phyloP scores from a whole-genome alignment of 2,329 filamentous ascomycete species.

The Cladosporium sp. region DNA sequence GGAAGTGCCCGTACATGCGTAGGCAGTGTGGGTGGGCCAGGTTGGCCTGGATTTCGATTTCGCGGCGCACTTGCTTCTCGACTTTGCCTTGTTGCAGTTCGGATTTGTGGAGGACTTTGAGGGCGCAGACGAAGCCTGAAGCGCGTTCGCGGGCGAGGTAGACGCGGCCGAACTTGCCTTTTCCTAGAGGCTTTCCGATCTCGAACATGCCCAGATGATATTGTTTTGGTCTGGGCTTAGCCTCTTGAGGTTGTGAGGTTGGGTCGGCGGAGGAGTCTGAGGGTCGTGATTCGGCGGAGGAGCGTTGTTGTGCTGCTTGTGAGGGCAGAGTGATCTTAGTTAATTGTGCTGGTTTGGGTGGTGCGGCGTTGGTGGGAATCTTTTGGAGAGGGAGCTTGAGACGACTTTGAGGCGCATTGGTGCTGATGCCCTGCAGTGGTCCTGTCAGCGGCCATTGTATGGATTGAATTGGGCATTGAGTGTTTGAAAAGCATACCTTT shows the following conservation, averaged over 20 bases:
- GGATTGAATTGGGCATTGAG: too few species aligned
- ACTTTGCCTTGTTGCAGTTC: constrained; percentile 76
- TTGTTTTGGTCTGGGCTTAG: constrained; percentile 43
- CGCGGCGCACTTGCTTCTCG: constrained; percentile 80
- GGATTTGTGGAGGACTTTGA: constrained; percentile 82
- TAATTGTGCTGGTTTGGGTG: constrained; percentile 39
- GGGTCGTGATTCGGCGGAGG: constrained; percentile 30
- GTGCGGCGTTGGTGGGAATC: constrained; percentile 66
- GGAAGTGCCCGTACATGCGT: constrained; percentile 80
- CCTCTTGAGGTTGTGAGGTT: constrained; percentile 33
- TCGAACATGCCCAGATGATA: constrained; percentile 94
- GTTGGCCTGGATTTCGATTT: constrained; percentile 87
- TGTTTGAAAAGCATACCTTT: constrained; percentile 12
- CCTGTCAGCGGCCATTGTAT: background rate
- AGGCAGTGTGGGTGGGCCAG: constrained; percentile 81
- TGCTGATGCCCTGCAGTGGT: background rate
- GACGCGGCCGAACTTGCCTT: constrained; percentile 82
- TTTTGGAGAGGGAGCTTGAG: constrained; percentile 74
- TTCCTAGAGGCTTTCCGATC: constrained; percentile 78
- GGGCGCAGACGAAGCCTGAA: constrained; percentile 76
- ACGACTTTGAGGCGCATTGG: constrained; percentile 48
- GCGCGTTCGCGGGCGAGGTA: constrained; percentile 77
- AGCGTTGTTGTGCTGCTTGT: constrained; percentile 53
- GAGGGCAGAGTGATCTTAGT: constrained; percentile 64
- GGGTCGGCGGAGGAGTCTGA: constrained; percentile 31